These are phyloP conservation scores for Fusarium multiceps DNA, from an alignment of 2,329 filamentous ascomycete species.

Conservation along the genomic window DNA sequence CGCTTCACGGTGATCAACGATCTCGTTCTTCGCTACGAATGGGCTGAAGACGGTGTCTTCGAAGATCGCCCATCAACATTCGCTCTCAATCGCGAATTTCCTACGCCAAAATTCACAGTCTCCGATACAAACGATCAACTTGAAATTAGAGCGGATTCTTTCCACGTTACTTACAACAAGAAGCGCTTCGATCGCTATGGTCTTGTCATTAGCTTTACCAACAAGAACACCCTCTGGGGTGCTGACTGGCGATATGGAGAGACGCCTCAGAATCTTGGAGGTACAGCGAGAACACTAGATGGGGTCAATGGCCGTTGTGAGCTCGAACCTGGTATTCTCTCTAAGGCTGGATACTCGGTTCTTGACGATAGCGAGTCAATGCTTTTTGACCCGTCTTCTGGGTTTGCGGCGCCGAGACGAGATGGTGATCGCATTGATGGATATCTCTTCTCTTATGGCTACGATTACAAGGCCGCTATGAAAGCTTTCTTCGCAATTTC, in stretches of 20 bases:
- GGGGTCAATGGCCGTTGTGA: constrained; percentile 61
- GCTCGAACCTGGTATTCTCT: constrained; percentile 63
- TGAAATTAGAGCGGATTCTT: constrained; percentile 66
- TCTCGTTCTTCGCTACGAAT: constrained; percentile 69
- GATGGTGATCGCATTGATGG: constrained; percentile 64
- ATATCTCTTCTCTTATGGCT: constrained; percentile 70
- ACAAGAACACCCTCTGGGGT: constrained; percentile 55
- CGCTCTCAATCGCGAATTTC: constrained; percentile 63
- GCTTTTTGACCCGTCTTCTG: constrained; percentile 63
- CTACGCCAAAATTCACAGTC: constrained; percentile 58
- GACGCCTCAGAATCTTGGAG: constrained; percentile 53
- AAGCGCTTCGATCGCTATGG: constrained; percentile 63
- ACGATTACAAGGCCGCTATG: constrained; percentile 65
- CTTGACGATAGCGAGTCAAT: constrained; percentile 67
- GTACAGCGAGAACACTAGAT: constrained; percentile 67
- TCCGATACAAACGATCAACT: constrained; percentile 59
- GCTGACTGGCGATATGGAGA: constrained; percentile 60
- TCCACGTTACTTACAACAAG: constrained; percentile 70
- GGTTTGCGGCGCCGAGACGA: constrained; percentile 62
- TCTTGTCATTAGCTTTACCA: constrained; percentile 58
- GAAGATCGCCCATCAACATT: constrained; percentile 72
- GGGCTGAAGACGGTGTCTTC: constrained; percentile 68
- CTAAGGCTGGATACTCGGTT: constrained; percentile 61
- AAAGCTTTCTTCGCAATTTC: constrained; percentile 66
- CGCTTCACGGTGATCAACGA: constrained; percentile 70